Conservation (phyloP, 1,284 basidiomycete genomes). For the Tetrapyrgos nigripes region DNA sequence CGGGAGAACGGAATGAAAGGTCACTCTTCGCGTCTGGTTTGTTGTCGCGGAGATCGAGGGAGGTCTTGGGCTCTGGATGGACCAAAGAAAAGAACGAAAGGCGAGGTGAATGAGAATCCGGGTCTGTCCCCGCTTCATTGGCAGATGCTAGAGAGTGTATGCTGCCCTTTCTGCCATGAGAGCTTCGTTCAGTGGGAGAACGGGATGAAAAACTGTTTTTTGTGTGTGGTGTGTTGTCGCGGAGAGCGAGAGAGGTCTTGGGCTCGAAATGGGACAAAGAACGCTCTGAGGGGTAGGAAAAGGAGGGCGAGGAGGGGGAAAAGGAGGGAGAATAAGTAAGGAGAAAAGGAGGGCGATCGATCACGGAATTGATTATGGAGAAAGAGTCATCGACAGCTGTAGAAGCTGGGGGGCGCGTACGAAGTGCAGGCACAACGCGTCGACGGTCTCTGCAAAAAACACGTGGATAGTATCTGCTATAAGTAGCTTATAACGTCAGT, state of each 20-base stretch:
- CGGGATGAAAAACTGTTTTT: slow-evolving; percentile 60
- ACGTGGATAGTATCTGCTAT: too few species aligned
- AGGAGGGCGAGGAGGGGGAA: too few species aligned
- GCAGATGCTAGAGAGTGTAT: slow-evolving; percentile 43
- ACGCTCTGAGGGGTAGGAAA: slow-evolving; percentile 58
- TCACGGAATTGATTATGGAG: slow-evolving; percentile 16
- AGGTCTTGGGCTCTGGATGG: too few species aligned
- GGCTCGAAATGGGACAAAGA: slow-evolving; percentile 68
- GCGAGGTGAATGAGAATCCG: slow-evolving; percentile 27
- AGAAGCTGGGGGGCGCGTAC: slow-evolving; percentile 9
- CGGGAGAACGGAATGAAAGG: too few species aligned
- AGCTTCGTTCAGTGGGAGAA: slow-evolving; percentile 45
- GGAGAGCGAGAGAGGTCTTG: slow-evolving; percentile 55
- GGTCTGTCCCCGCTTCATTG: slow-evolving; percentile 38
- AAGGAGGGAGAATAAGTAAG: too few species aligned
- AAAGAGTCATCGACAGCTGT: slow-evolving; percentile 13
- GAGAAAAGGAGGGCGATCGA: too few species aligned
- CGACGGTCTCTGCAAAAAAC: too few species aligned
- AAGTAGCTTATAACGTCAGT: too few species aligned
- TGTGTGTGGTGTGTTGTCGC: slow-evolving; percentile 75
- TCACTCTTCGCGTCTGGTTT: too few species aligned
- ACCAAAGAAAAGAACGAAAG: too few species aligned
- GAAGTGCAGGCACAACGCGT: too few species aligned
- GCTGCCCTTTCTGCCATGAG: slow-evolving; percentile 59
- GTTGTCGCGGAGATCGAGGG: too few species aligned